Percentiles rank a stretch among this genome's conserved stretches.
phyloP scores from a whole-genome alignment of 768 basidiomycete species.

The Exsudoporus frostii region DNA sequence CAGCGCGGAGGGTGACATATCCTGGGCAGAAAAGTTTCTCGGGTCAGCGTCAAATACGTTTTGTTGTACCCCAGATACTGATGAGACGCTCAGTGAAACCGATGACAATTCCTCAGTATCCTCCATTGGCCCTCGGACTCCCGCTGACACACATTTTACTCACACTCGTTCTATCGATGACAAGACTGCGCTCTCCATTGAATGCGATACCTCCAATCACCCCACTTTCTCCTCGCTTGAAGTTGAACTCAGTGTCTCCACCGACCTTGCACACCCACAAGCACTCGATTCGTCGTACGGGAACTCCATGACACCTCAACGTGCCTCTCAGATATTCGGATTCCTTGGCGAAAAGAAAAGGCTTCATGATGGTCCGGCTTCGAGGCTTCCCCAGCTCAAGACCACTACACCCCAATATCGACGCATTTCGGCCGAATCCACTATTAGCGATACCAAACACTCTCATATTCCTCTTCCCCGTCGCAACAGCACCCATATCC shows the following conservation, averaged over 20 bases:
- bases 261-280: slow-evolving; percentile 35
- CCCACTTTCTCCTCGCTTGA: slow-evolving; percentile 66
- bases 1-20: slow-evolving; percentile 70
- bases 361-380: slow-evolving; percentile 34
- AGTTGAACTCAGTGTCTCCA: slow-evolving; percentile 61
- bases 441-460: slow-evolving; percentile 23
- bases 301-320: slow-evolving; percentile 53
- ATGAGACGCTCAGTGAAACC: slow-evolving; percentile 39
- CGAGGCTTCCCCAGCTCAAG: slow-evolving; percentile 31
- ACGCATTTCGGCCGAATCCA: slow-evolving; percentile 25
- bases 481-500: slow-evolving; percentile 9
- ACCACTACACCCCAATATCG: slow-evolving; percentile 18
- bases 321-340: slow-evolving; percentile 73
- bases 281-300: slow-evolving; percentile 31
- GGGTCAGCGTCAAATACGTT: slow-evolving; percentile 41
- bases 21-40: slow-evolving; percentile 78
- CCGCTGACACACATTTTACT: slow-evolving; percentile 39
- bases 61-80: slow-evolving; percentile 1
- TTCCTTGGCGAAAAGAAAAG: slow-evolving; percentile 57
- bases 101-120: slow-evolving; percentile 41
- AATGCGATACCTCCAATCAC: slow-evolving; percentile 42
- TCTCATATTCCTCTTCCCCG: slow-evolving; percentile 16
- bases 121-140: slow-evolving; percentile 54
- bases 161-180: slow-evolving; percentile 37
- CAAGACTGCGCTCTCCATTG: slow-evolving; percentile 41